phyloP scores from a whole-genome alignment of 1,284 basidiomycete species.

The Kwoniella shivajii region DNA sequence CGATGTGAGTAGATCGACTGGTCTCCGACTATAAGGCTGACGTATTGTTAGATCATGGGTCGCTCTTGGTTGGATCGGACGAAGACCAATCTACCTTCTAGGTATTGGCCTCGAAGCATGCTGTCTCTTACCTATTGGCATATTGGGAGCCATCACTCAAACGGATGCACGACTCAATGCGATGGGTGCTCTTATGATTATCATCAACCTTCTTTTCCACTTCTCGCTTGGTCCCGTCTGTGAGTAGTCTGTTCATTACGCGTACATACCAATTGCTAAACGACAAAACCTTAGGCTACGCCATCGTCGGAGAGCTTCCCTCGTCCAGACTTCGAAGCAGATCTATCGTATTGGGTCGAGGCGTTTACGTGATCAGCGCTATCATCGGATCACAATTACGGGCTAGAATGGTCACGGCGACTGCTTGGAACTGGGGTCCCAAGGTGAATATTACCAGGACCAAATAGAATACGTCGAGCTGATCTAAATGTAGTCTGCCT shows the following conservation, averaged over 20 bases:
- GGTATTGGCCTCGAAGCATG: conserved; percentile 35
- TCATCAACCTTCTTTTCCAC: conserved; percentile 15
- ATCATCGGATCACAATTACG: conserved; percentile 11
- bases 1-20: conserved; percentile 15
- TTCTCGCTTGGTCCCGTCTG: conserved; percentile 34
- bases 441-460: conserved; percentile 11
- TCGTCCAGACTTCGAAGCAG: conserved; percentile 56
- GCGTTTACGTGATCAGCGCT: conserved; percentile 11
- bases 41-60: conserved; percentile 20
- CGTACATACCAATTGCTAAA: background rate
- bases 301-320: conserved; percentile 53
- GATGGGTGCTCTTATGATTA: conserved; percentile 8
- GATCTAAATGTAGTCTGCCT: conserved; percentile 26
- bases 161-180: conserved; percentile 5
- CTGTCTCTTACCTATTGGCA: conserved; percentile 13
- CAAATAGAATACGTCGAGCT: no score
- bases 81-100: conserved; percentile 55
- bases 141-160: conserved; percentile 6
- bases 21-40: conserved; percentile 19
- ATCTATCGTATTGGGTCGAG: conserved; percentile 49
- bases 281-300: conserved; percentile 27
- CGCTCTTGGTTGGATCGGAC: conserved; percentile 42
- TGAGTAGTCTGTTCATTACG: background rate
- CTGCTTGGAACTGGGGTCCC: conserved; percentile 24
- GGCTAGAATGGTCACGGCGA: conserved; percentile 14